Evolutionary conservation across 1,284 basidiomycete species (phyloP), one percentile per base, ranked within the genome.

Genomic region (Sanghuangporus sanghuang): DNA sequence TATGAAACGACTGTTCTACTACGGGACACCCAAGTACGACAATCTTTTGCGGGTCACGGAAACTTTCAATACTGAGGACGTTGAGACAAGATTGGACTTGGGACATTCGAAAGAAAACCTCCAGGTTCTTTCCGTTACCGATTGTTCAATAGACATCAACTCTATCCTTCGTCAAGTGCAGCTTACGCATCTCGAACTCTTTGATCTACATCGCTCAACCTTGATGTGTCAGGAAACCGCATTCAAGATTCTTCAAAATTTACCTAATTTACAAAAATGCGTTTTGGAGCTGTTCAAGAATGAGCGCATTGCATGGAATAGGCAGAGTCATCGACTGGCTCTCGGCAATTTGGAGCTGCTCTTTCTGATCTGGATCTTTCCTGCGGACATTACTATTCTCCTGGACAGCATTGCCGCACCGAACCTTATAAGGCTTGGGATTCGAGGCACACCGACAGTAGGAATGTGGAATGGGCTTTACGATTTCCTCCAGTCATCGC

Each of bases 351-450:
- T 64, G 4, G 40, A 64, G 32, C 32, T 44, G 8, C 42, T 64
- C 9, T 64, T 59, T 40, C 14, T 64, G 6, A 52, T 57, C 18
- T 64, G 62, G 62, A 36, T 16, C 7, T 59, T 55, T 42, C 58
- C 57, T 12, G 62, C 57, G 9, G 57, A 64, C 32, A 46, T 64
- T 32, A 35, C 21, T 12, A 23, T 42, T 9, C 57, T 64, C 12
- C 50, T 64, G 18, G 54, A 61, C 14, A 32, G 52, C 23, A 49
- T 64, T 27, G 40, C 11, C 14, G 32, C 63, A 21, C 63, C 63
- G 2, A 64, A 64, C 38, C 59, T 64, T 9, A 56, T 23, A 6
- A 49, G 48, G 23, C 55, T 64, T 2, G 50, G 58, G 21, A 9
- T 64, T 35, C 58, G 53, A 21, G 63, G 63, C 2, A 64, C 38